These are phyloP conservation scores for Volvox africanus DNA, from an alignment of 139 green algal species.

Conservation along the genomic window DNA sequence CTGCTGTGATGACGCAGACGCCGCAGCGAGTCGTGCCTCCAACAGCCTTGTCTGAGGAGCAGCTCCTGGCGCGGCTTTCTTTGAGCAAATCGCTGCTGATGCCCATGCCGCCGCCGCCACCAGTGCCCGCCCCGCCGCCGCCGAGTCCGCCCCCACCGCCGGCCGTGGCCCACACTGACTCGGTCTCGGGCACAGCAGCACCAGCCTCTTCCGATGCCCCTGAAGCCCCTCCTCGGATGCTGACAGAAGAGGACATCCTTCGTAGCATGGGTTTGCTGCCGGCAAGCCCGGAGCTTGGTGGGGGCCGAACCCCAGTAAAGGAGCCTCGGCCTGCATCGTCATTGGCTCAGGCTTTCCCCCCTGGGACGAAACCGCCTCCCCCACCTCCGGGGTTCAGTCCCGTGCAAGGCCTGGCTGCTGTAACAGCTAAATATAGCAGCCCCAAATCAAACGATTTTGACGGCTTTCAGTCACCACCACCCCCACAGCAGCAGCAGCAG, in stretches of 20 bases:
- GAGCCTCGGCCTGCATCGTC: background rate
- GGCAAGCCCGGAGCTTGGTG: background rate
- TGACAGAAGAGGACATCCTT: conserved; percentile 44
- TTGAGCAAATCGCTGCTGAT: no score
- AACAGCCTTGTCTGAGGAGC: conserved; percentile 18
- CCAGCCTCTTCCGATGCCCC: background rate
- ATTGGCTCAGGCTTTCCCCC: no score
- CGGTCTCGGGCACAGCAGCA: background rate
- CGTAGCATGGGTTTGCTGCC: conserved; percentile 34
- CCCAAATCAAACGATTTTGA: no score
- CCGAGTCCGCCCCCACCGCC: conserved; percentile 10
- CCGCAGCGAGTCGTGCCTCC: background rate
- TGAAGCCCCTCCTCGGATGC: background rate
- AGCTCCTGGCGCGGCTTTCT: conserved; percentile 21
- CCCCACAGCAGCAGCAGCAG: background rate
- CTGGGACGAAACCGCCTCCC: background rate
- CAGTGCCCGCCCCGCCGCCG: background rate
- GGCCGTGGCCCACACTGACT: background rate
- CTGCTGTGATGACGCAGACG: no score
- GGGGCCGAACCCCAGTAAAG: background rate
- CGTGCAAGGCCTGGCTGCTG: no score
- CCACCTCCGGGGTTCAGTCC: background rate
- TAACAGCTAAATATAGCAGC: no score
- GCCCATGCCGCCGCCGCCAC: background rate
- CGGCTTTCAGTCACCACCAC: background rate